Conservation (phyloP, 2,329 filamentous ascomycete genomes). For the Apiospora hydei region DNA sequence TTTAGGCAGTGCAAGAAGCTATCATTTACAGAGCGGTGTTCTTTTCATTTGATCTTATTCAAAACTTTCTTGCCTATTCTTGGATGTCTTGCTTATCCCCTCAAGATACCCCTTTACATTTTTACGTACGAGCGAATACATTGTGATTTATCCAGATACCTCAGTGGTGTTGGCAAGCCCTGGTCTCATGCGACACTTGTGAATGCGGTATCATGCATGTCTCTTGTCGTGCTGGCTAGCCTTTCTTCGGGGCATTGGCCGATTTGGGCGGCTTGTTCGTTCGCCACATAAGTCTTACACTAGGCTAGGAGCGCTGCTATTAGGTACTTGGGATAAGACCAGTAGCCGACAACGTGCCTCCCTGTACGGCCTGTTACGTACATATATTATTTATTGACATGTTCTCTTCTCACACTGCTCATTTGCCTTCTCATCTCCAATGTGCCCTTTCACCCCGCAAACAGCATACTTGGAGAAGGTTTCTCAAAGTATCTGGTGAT, state of each 20-base stretch:
- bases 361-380: not conserved
- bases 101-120: constrained; percentile 25
- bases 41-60: constrained; percentile 14
- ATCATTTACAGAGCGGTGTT: not conserved
- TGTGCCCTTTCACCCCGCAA: not conserved
- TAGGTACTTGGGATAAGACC: not conserved
- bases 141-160: not conserved
- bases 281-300: not conserved
- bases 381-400: not conserved
- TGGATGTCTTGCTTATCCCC: constrained; percentile 28
- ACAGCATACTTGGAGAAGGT: not conserved
- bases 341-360: too few relatives aligned
- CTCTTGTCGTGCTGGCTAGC: not conserved
- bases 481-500: too few relatives aligned
- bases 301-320: not conserved
- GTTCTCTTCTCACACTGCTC: not conserved
- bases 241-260: not conserved
- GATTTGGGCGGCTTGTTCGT: not conserved
- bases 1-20: not conserved
- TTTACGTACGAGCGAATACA: constrained; percentile 26
- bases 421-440: not conserved
- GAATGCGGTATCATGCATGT: not conserved
- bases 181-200: too few relatives aligned
- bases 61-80: constrained; percentile 27
- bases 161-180: not conserved